Base-by-base conservation (phyloP, 306 rosid species). In the Arachis hypogaea region DNA sequence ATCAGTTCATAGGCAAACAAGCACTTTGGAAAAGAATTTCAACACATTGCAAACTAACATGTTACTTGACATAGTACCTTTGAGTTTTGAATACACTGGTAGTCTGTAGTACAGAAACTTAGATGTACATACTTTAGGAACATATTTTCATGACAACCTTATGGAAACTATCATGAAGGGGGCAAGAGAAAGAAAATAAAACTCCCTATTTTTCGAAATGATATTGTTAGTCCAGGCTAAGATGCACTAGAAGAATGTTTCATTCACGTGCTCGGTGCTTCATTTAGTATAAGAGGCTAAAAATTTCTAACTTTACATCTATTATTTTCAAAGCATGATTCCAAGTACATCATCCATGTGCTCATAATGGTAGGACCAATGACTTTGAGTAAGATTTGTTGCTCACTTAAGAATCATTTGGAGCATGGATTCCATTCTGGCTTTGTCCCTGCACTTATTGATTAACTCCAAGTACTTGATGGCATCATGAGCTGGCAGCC, bases 391-490 rank as follows among this genome's bases (percentile, higher is more conserved):
- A 58, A 66, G 54, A 58, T 30, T 18, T 71, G 38, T 33, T 33
- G 38, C 33, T 80, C 74, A 84, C 57, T 74, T 64, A 56, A 68
- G 62, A 42, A 71, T 80, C 72, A 40, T 73, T 4, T 49, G 75
- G 38, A 85, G 82, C 83, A 85, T 82, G 18, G 92, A 69, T 68
- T 85, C 81, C 76, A 77, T 73, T 78, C 57, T 63, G 2, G 82
- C 86, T 44, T 69, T 79, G 77, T 82, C 79, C 62, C 73, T 79
- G 75, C 87, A 87, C 79, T 75, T 84, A 50, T 74, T 38, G 56
- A 92, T 85, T 76, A 90, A 74, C 70, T 92, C 98, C 87, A 92
- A 58, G 77, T 92, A 92, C 69, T 83, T 88, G 88, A 92, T 84
- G 14, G 98, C 92, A 84, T 92, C 98, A 22, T 38, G 58, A 16